Evolutionary conservation across 768 basidiomycete species (phyloP).

Genomic region (Candolleomyces eurysporus): DNA sequence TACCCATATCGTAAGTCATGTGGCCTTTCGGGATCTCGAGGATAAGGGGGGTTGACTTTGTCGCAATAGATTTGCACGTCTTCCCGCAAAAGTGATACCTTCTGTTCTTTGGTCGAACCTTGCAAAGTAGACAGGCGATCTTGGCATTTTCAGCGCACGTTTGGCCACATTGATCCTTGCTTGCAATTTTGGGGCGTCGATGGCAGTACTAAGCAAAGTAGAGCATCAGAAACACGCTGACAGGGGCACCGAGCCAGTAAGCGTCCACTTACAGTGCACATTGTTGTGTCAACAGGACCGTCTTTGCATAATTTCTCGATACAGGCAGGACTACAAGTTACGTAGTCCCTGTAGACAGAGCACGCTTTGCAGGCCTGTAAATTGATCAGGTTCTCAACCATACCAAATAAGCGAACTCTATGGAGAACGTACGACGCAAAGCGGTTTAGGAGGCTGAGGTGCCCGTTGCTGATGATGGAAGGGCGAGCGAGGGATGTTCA

Average conservation of each 20-base stretch:
- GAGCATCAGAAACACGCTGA: background rate
- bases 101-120: conserved; percentile 22
- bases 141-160: conserved; percentile 22
- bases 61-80: conserved; percentile 16
- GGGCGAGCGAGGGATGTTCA: no score
- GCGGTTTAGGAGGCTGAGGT: no score
- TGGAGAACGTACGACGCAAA: no score
- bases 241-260: background rate
- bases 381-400: background rate
- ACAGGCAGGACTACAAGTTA: conserved; percentile 25
- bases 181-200: conserved; percentile 18
- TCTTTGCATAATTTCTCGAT: conserved; percentile 19
- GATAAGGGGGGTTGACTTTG: conserved; percentile 18
- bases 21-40: conserved; percentile 9
- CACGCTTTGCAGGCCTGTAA: conserved; percentile 6
- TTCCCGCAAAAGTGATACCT: conserved; percentile 23
- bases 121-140: conserved; percentile 25
- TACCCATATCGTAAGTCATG: no score
- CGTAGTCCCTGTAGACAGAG: conserved; percentile 14
- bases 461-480: no score
- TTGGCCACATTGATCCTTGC: conserved; percentile 23
- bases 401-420: background rate
- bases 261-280: conserved; percentile 27
- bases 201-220: conserved; percentile 26
- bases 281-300: conserved; percentile 16